Percentiles rank a stretch among this genome's conserved stretches.
These are phyloP conservation scores for Cantharellus cinnabarinus DNA, from an alignment of 768 basidiomycete genomes.

Conservation along the genomic window DNA sequence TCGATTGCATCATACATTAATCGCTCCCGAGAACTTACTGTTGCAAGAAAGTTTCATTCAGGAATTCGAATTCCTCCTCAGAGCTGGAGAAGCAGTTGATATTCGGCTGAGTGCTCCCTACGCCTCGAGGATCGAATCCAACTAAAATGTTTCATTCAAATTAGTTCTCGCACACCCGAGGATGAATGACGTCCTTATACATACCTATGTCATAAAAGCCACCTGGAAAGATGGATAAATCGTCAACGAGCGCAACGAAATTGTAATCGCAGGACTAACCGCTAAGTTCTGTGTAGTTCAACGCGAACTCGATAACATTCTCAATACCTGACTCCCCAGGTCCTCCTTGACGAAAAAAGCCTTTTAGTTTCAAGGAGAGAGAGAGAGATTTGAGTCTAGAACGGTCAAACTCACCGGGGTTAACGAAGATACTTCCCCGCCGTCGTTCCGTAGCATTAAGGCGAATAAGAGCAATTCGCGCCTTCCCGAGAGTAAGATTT, in stretches of 20 bases:
- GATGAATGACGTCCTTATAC: neutral
- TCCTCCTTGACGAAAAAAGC: neutral
- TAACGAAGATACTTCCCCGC: conserved; percentile 2
- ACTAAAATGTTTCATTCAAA: neutral
- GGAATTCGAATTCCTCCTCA: neutral
- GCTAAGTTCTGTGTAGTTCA: no score
- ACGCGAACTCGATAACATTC: neutral
- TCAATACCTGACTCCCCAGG: conserved; percentile 1
- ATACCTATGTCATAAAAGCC: conserved; percentile 1
- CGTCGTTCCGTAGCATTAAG: neutral
- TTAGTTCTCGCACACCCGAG: no score
- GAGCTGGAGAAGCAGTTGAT: conserved; percentile 2
- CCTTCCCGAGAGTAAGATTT: neutral
- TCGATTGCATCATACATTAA: neutral
- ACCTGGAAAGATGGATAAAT: neutral
- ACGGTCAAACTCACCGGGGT: neutral
- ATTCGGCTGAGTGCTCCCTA: neutral
- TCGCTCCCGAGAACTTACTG: neutral
- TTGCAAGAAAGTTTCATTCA: neutral
- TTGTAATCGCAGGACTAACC: no score
- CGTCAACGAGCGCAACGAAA: neutral
- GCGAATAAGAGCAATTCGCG: neutral
- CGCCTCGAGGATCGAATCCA: conserved; percentile 2
- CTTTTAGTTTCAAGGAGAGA: neutral
- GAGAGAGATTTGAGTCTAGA: neutral